Base-by-base conservation (phyloP, 495 filamentous ascomycete genomes). In the Tuber indicum region DNA sequence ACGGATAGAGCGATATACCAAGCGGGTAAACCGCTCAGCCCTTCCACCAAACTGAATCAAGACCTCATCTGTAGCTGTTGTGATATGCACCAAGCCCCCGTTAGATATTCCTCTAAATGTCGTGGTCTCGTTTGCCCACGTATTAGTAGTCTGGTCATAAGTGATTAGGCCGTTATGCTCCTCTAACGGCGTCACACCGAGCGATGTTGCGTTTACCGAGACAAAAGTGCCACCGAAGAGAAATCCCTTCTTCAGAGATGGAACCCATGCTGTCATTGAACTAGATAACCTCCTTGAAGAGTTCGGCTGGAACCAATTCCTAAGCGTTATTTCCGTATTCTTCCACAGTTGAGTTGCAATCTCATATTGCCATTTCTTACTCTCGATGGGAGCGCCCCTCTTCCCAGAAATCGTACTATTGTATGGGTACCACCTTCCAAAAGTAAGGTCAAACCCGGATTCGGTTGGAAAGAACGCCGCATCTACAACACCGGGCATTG, bases 41-140 rank as follows among this genome's bases (percentile, higher is more conserved):
- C 26, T 41, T 32, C 77, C 75, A 23, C 77, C 71, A 77, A 79
- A 72, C n/a, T 41, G 49, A 44, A 79, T 58, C 41, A 78, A 16
- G 21, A 78, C 69, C 14, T 76, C 42, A 44, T 76, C 75, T 5
- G 41, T 36, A 6, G 36, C 58, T 21, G 75, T 76, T 1, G 14
- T 17, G 4, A 78, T n/a, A 23, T 73, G 49, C 14, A 62, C n/a
- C 7, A 76, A 32, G 8, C 49, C 70, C 0, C 45, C 66, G 1
- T 46, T 21, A 3, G 8, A 4, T 19, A 44, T 39, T 21, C 41
- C 44, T 7, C 12, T 12, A 7, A 76, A 62, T 5, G 58, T 71
- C 3, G 52, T 74, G 39, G 44, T 76, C 19, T 77, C 36, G n/a
- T 79, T 79, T 19, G 49, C 58, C 71, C 75, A 79, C 0, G 49